Base-by-base conservation (phyloP, 1,139 yeast species). In the Hansenula lynferdii region DNA sequence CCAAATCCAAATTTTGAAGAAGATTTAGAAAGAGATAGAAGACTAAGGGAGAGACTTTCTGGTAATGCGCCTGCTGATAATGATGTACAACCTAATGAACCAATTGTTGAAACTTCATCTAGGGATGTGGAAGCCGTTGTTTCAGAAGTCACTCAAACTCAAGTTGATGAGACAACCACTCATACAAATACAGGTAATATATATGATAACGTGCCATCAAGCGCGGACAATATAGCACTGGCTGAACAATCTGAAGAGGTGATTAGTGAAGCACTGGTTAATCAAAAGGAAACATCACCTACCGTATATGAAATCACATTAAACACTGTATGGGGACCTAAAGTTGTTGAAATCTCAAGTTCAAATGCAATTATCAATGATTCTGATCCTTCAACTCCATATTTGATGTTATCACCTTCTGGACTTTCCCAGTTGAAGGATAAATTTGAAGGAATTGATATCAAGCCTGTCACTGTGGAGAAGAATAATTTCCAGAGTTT, bases 341-440 rank as follows among this genome's bases (percentile, higher is more conserved):
- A 45, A 12, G 41, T 34, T 8, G 64, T 65, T 0, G 19, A 29
- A 0, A 51, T 72, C 28, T 65, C 64, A 30, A 53, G 69, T 0
- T 61, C 70, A 0, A 70, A 72, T 39, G 69, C 69, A 26, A 67
- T 71, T 5, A 52, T 72, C 12, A 72, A 70, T n/a, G 65, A 67
- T 28, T 49, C 64, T 17, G 63, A 58, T 4, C 52, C 54, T 3
- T 59, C 59, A 26, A 53, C 49, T 16, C 73, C 74, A 0, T 72
- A 71, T 43, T 37, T 70, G 5, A 55, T 71, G 48, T 40, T 72
- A 15, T 69, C 60, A 37, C 65, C 66, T 1, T 43, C 70, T 1
- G 78, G 75, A 0, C 44, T 57, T 12, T 63, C 72, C 1, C 62
- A 61, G 37, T 43, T 69, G 19, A 42, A 51, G 27, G n/a, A n/a